These are phyloP conservation scores for Glonium stellatum DNA, from an alignment of 495 filamentous ascomycete genomes.

Conservation along the genomic window DNA sequence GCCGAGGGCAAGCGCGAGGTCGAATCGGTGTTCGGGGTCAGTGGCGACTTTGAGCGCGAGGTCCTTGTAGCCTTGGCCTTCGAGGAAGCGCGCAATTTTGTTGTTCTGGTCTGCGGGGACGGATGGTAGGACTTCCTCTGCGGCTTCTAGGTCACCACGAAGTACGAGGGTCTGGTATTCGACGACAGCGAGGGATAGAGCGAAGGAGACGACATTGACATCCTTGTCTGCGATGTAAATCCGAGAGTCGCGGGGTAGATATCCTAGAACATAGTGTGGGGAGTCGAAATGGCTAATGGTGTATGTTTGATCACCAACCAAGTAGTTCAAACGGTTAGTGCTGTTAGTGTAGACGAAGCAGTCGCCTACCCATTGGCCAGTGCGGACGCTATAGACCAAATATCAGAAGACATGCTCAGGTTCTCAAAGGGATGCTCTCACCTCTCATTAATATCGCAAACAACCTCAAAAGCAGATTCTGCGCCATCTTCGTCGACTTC, in stretches of 20 bases:
- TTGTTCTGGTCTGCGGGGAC: conserved; percentile 89
- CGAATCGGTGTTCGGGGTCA: conserved; percentile 93
- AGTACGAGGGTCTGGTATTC: conserved; percentile 97
- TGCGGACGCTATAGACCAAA: conserved; percentile 58
- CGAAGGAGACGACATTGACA: conserved; percentile 81
- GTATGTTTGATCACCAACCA: conserved; percentile 96
- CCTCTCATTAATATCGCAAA: conserved; percentile 91
- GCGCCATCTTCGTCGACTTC: conserved; percentile 91
- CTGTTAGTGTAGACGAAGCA: conserved; percentile 98
- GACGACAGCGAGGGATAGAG: conserved; percentile 85
- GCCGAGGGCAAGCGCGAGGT: conserved; percentile 76
- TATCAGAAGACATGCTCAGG: not conserved
- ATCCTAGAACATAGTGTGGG: conserved; percentile 90
- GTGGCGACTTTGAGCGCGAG: conserved; percentile 93
- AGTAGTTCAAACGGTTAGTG: conserved; percentile 94
- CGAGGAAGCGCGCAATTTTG: conserved; percentile 95
- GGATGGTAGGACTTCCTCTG: conserved; percentile 71
- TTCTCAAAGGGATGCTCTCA: conserved; percentile 31
- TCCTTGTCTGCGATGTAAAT: conserved; percentile 96
- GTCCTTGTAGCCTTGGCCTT: conserved; percentile 95
- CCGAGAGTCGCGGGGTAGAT: conserved; percentile 84
- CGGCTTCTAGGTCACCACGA: conserved; percentile 88
- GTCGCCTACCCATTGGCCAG: conserved; percentile 97
- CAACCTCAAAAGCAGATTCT: conserved; percentile 91
- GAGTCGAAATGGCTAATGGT: conserved; percentile 97